These are phyloP conservation scores for Tylopilus sp. DNA, from an alignment of 1,284 basidiomycete genomes.

Conservation along the genomic window DNA sequence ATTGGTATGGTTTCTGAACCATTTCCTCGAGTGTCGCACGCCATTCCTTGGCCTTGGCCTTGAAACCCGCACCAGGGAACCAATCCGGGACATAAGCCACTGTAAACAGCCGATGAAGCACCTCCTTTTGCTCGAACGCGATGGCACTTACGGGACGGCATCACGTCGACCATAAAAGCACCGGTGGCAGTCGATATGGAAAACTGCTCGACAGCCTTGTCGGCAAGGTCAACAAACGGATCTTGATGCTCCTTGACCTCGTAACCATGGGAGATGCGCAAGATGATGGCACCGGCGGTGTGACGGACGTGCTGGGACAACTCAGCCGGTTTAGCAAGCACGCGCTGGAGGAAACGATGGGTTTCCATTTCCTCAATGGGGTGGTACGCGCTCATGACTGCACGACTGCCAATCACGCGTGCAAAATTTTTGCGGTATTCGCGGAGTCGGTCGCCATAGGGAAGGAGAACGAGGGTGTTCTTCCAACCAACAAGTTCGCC, in stretches of 20 bases:
- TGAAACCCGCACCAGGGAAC: conserved; percentile 64
- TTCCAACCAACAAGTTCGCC: conserved; percentile 69
- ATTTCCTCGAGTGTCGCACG: conserved; percentile 46
- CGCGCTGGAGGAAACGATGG: conserved; percentile 50
- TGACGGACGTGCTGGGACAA: conserved; percentile 54
- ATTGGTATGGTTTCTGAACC: conserved; percentile 53
- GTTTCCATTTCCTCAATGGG: conserved; percentile 52
- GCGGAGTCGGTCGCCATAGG: conserved; percentile 60
- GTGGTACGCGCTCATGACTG: conserved; percentile 47
- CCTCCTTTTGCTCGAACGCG: conserved; percentile 1
- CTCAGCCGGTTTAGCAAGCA: conserved; percentile 52
- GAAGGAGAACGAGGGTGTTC: conserved; percentile 55
- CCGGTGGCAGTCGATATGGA: conserved; percentile 54
- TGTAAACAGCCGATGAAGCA: conserved; percentile 24
- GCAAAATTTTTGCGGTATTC: conserved; percentile 59
- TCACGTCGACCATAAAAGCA: conserved; percentile 55
- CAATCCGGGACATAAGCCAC: conserved; percentile 59
- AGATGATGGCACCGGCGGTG: conserved; percentile 54
- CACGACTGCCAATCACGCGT: conserved; percentile 51
- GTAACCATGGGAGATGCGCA: conserved; percentile 62
- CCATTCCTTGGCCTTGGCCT: conserved; percentile 49
- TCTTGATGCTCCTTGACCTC: conserved; percentile 53
- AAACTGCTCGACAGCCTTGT: conserved; percentile 55
- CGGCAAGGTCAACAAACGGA: conserved; percentile 55
- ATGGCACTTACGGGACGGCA: conserved; percentile 46